phyloP scores from a whole-genome alignment of 805 yeast species.

The Pichia cephalocereana region DNA sequence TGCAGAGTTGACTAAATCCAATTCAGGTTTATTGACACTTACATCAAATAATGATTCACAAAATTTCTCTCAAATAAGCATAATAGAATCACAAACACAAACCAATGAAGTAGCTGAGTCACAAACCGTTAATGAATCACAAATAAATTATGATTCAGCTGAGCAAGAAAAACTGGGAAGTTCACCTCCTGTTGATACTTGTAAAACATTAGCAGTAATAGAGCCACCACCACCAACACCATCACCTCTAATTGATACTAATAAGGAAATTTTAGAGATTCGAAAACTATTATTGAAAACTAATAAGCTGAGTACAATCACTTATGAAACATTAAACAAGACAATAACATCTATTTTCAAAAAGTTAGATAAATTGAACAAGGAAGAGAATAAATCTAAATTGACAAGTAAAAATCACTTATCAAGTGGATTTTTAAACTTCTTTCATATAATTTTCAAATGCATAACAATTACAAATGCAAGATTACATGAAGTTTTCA shows the following conservation, averaged over 20 bases:
- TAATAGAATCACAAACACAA: no score
- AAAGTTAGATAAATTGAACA: background rate
- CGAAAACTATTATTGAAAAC: background rate
- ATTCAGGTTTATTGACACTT: no score
- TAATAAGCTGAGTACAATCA: background rate
- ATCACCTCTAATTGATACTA: background rate
- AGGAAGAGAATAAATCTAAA: background rate
- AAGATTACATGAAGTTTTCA: slow-evolving; percentile 6
- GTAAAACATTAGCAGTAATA: no score
- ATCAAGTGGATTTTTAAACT: slow-evolving; percentile 1
- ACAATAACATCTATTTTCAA: background rate
- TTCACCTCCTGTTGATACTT: no score
- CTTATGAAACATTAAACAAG: background rate
- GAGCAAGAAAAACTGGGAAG: no score
- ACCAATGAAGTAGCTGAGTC: no score
- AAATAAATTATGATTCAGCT: no score
- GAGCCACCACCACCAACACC: background rate
- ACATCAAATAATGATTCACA: no score
- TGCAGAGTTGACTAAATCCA: no score
- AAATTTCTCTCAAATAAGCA: no score
- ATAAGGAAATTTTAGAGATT: background rate
- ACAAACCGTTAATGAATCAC: no score
- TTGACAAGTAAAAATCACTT: background rate
- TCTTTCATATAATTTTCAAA: background rate
- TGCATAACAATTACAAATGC: background rate